Conservation (phyloP, 495 filamentous ascomycete species). For the Aspergillus ellipticus region DNA sequence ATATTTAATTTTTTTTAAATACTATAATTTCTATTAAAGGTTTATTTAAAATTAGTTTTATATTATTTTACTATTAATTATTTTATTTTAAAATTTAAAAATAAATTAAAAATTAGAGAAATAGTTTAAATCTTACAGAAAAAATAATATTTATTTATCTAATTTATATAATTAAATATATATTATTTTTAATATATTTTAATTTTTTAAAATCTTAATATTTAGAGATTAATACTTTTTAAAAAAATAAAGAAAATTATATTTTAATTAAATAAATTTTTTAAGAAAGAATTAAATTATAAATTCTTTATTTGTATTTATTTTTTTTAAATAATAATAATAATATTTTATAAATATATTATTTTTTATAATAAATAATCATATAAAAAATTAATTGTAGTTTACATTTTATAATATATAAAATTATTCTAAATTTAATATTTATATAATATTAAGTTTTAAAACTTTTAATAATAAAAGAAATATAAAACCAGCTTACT, state of each 20-base stretch:
- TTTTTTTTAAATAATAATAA: not conserved
- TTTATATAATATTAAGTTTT: not conserved
- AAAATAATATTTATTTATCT: no score
- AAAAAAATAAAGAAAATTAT: no score
- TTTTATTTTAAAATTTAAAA: no score
- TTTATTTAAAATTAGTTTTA: slow-evolving; percentile 3
- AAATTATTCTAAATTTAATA: not conserved
- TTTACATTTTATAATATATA: no score
- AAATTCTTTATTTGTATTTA: not conserved
- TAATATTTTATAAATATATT: no score
- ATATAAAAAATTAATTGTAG: no score
- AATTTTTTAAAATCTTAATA: not conserved
- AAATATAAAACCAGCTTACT: no score
- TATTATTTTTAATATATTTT: not conserved
- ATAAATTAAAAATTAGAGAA: no score
- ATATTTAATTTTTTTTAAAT: not conserved
- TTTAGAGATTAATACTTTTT: no score
- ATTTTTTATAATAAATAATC: not conserved
- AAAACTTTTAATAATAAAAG: not conserved
- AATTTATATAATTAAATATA: not conserved
- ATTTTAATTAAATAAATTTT: not conserved
- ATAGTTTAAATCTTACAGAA: no score
- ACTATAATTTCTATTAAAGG: not conserved
- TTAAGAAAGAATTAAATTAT: not conserved
- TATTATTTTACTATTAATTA: slow-evolving; percentile 7